Evolutionary conservation across 2,329 filamentous ascomycete species (phyloP), one percentile per base, ranked within the genome.

Genomic region (Hymenoscyphus infarciens): DNA sequence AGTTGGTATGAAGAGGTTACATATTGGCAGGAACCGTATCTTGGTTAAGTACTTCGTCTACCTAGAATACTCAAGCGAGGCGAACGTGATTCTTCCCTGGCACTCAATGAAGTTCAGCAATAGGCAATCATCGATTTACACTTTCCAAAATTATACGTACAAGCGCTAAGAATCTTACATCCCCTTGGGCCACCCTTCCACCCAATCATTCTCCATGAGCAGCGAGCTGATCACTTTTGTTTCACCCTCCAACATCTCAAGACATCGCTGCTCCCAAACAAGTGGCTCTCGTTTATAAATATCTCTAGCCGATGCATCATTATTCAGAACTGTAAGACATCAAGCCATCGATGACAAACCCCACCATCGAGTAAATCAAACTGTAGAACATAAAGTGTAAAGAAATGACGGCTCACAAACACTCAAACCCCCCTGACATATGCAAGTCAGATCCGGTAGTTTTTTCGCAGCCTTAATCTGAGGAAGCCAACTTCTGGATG

Each of bases 341-440:
- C 19, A 52, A 52, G 45, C 45, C 45, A 25, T 52, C 45, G 45
- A 52, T 52, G 45, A 52, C 45, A 25, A 52, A 52, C 19, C 45
- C n/a, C 10, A 25, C 45, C 19, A 52, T 13, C 45, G 19, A 52
- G 19, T 52, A 13, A 25, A 52, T 13, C n/a, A 13, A 13, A 10
- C 45, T 22, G 45, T 19, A 52, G 35, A 52, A 25, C 19, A 22
- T 13, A 52, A 25, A 22, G 25, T 22, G 45, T 25, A 25, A 25
- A 13, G 10, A 22, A 22, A 13, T 52, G 22, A 25, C 13, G 45
- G 45, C 45, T 52, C 19, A 52, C 10, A 22, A 22, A 52, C 45
- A 25, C 45, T 22, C 8, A 11, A 52, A 7, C 19, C 19, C 19
- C 8, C 19, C 19, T 25, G 45, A 25, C 2, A 52, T 13, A 52